Conservation (phyloP, 2,329 filamentous ascomycete genomes). For the Polytolypa hystricis region DNA sequence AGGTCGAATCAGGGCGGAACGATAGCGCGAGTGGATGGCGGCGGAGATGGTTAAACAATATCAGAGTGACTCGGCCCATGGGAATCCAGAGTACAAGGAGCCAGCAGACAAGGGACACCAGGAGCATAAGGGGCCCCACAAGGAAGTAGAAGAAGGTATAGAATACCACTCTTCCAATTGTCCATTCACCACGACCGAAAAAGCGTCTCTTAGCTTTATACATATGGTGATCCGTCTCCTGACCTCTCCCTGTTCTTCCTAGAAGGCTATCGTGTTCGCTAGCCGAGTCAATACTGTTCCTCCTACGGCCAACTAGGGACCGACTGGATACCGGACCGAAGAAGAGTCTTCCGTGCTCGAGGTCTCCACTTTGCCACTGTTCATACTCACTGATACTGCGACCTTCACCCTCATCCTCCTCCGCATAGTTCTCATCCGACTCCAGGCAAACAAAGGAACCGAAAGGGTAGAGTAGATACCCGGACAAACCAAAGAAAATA, state of each 20-base stretch:
- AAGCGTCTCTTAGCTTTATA: constrained; percentile 62
- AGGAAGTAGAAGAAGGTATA: constrained; percentile 93
- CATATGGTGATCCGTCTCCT: constrained; percentile 31
- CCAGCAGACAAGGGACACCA: constrained; percentile 87
- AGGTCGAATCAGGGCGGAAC: constrained; percentile 76
- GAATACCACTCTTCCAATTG: constrained; percentile 84
- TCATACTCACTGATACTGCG: constrained; percentile 98
- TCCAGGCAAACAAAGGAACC: constrained; percentile 90
- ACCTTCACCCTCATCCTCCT: constrained; percentile 91
- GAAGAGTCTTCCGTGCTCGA: constrained; percentile 90
- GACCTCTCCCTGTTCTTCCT: constrained; percentile 50
- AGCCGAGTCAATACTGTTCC: constrained; percentile 78
- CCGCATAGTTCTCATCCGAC: constrained; percentile 84
- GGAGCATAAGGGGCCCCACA: constrained; percentile 71
- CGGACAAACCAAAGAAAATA: constrained; percentile 70
- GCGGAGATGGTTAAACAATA: constrained; percentile 82
- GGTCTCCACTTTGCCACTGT: constrained; percentile 94
- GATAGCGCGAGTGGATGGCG: constrained; percentile 86
- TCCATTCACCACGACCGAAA: constrained; percentile 95
- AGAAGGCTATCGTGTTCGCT: constrained; percentile 86
- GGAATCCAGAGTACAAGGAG: constrained; percentile 95
- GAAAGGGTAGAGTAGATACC: constrained; percentile 91
- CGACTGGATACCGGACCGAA: constrained; percentile 71
- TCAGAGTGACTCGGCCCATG: constrained; percentile 89
- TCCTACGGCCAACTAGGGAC: constrained; percentile 74